Conservation (phyloP, 306 rosid species). For the Alnus glutinosa region DNA sequence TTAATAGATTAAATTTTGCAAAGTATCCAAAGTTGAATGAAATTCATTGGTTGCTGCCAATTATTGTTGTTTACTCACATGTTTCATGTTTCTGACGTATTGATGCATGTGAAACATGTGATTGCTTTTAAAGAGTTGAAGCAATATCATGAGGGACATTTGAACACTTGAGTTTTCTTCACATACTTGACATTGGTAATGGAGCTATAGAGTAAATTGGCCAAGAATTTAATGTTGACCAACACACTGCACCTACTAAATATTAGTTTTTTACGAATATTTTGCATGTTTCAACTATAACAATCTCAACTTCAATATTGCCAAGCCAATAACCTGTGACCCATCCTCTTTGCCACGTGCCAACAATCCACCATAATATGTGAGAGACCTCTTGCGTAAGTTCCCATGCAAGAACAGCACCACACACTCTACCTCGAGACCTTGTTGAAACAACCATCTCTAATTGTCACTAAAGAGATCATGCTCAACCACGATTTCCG, state of each 20-base stretch:
- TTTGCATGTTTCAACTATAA: not conserved
- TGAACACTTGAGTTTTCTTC: not conserved
- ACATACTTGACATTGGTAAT: not conserved
- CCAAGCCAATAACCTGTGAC: not conserved
- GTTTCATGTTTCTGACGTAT: not conserved
- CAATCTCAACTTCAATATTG: not conserved
- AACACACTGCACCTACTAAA: not conserved
- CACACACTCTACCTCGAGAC: not conserved
- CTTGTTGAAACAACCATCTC: not conserved
- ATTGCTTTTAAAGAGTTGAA: not conserved
- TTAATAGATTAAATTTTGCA: not conserved
- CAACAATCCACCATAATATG: not conserved
- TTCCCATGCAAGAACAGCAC: not conserved
- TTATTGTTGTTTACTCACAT: not conserved
- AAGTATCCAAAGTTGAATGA: not conserved
- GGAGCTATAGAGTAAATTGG: not conserved
- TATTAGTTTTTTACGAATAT: not conserved
- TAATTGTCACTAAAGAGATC: not conserved
- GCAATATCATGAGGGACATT: not conserved
- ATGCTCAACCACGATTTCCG: not conserved
- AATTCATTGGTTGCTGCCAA: not conserved
- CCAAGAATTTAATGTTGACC: not conserved
- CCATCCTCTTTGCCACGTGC: not conserved
- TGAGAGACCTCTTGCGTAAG: not conserved
- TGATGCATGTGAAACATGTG: not conserved